phyloP scores from a whole-genome alignment of 306 rosid genomes.

The Dalbergia cochinchinensis region DNA sequence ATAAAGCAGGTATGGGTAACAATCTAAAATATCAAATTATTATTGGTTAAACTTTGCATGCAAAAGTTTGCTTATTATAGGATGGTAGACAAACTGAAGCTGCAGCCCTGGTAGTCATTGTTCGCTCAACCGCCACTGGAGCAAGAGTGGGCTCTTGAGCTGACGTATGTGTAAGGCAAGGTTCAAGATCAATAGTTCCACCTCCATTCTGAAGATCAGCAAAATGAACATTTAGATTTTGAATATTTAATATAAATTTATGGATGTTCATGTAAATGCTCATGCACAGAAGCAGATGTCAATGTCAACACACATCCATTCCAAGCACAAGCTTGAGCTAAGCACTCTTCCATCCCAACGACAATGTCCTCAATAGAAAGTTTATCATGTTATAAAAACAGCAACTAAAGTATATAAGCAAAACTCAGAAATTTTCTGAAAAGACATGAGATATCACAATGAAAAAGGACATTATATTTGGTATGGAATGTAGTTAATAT shows the following conservation, averaged over 20 bases:
- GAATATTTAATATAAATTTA: constrained; percentile 30
- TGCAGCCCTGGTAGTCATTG: constrained; percentile 96
- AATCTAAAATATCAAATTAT: background rate
- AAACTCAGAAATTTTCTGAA: constrained; percentile 31
- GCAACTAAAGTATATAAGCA: background rate
- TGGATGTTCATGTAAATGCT: background rate
- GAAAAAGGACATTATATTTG: constrained; percentile 12
- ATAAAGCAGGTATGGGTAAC: constrained; percentile 22
- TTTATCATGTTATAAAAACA: constrained; percentile 13
- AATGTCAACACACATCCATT: background rate
- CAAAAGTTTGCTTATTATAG: constrained; percentile 30
- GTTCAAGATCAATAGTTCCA: constrained; percentile 94
- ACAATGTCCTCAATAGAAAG: background rate
- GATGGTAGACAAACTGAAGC: constrained; percentile 79
- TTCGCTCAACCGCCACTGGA: constrained; percentile 95
- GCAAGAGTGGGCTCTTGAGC: constrained; percentile 98
- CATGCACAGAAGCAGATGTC: constrained; percentile 5
- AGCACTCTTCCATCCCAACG: constrained; percentile 18
- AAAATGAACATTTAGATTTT: constrained; percentile 38
- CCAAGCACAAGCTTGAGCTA: background rate
- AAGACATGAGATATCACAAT: constrained; percentile 3
- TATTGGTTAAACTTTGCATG: constrained; percentile 25
- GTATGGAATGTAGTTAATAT: constrained; percentile 18
- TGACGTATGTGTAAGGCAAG: constrained; percentile 96
- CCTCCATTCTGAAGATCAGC: constrained; percentile 82